Evolutionary conservation across 768 basidiomycete genomes (phyloP).

Genomic region (Tricholoma saponaceum): DNA sequence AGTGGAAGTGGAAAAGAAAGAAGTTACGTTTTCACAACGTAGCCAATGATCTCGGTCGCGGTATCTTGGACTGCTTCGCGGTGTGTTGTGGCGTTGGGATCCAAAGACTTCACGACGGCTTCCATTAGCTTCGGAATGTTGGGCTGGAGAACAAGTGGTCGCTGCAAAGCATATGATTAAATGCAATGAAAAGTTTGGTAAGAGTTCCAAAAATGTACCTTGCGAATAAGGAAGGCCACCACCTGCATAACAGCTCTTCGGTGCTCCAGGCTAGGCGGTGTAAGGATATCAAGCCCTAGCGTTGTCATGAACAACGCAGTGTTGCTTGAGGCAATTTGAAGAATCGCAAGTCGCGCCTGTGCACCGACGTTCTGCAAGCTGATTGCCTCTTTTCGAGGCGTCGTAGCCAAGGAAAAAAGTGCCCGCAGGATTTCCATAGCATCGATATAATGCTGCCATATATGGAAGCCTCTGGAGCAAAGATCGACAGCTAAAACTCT

Average conservation of each 20-base stretch:
- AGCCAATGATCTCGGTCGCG: constrained; percentile 90
- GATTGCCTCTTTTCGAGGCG: constrained; percentile 63
- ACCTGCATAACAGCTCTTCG: constrained; percentile 89
- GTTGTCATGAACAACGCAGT: constrained; percentile 95
- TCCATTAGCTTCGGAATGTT: constrained; percentile 86
- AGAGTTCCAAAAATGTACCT: constrained; percentile 42
- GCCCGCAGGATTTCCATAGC: constrained; percentile 83
- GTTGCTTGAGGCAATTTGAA: constrained; percentile 79
- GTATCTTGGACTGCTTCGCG: constrained; percentile 86
- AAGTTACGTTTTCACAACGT: constrained; percentile 87
- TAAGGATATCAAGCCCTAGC: constrained; percentile 82
- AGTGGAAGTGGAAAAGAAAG: not conserved
- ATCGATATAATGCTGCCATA: constrained; percentile 94
- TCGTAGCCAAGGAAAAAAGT: constrained; percentile 79
- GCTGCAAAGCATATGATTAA: constrained; percentile 34
- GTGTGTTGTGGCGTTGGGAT: constrained; percentile 76
- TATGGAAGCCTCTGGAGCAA: constrained; percentile 84
- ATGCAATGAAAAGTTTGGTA: not conserved
- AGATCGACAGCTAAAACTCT: constrained; percentile 81
- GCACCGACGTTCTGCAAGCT: constrained; percentile 63
- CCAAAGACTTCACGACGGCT: constrained; percentile 93
- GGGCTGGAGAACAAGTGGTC: constrained; percentile 79
- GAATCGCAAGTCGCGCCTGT: constrained; percentile 78
- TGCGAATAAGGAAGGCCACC: constrained; percentile 89
- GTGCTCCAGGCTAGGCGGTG: constrained; percentile 68